Conservation (phyloP, 345 rosid genomes). For the Psidium friedrichsthalianum region DNA sequence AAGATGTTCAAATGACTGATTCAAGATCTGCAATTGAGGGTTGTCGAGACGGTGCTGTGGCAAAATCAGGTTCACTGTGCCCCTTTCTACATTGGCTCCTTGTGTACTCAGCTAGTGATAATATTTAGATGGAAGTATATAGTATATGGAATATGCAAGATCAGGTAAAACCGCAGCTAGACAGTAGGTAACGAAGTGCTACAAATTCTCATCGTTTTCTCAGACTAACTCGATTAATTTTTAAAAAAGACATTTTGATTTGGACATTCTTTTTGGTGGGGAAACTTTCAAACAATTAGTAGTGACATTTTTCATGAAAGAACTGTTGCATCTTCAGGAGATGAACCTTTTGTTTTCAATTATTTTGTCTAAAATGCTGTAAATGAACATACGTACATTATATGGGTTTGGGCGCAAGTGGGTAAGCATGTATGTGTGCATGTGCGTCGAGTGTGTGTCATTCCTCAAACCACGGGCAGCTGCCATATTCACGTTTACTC, state of each 20-base stretch:
- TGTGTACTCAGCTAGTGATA: neutral
- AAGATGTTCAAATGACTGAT: constrained; percentile 15
- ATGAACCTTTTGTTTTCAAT: neutral
- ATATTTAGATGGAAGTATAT: neutral
- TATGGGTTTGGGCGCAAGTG: neutral
- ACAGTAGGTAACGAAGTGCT: neutral
- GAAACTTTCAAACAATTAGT: neutral
- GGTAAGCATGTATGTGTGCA: neutral
- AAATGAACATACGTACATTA: neutral
- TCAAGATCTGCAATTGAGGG: constrained; percentile 19
- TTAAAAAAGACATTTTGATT: neutral
- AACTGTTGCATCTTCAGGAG: neutral
- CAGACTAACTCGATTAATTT: neutral
- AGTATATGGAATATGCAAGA: neutral
- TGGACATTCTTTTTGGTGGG: neutral
- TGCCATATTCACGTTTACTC: neutral
- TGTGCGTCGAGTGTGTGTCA: neutral
- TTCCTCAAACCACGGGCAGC: neutral
- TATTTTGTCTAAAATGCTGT: neutral
- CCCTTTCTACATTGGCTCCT: neutral
- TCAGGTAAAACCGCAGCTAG: neutral
- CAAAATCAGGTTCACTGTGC: constrained; percentile 29
- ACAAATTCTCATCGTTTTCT: neutral
- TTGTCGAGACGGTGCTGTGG: constrained; percentile 16
- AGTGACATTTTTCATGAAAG: neutral